A percentile compares a stretch with the other conserved stretches of the same genome.
Conservation (phyloP, 139 green algal species). For the Chlorella sp. region DNA sequence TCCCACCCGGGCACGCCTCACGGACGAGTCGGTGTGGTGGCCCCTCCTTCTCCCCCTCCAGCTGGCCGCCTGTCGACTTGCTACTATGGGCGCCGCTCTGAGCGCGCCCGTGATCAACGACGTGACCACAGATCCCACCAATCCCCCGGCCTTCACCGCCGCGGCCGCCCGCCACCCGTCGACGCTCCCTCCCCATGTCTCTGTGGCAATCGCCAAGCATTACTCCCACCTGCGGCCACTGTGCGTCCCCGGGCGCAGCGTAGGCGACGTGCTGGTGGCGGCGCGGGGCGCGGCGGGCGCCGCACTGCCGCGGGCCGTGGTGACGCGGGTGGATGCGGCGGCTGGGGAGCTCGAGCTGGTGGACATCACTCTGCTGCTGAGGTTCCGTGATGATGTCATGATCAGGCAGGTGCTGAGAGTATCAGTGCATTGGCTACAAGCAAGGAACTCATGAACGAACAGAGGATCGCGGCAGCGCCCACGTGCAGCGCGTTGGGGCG, state of each 20-base stretch:
- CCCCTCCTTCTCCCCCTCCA: too few relatives aligned
- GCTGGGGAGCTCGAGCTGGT: slow-evolving; percentile 42
- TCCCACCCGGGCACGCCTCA: too few relatives aligned
- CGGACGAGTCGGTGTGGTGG: too few relatives aligned
- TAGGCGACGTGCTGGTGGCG: slow-evolving; percentile 13
- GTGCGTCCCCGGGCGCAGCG: neutral
- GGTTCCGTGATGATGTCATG: slow-evolving; percentile 56
- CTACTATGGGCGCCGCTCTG: slow-evolving; percentile 6
- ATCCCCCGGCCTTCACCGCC: neutral
- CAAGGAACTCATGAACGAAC: neutral
- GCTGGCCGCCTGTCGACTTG: too few relatives aligned
- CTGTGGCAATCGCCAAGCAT: slow-evolving; percentile 26
- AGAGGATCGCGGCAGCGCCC: neutral
- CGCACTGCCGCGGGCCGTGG: slow-evolving; percentile 35
- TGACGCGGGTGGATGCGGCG: slow-evolving; percentile 28
- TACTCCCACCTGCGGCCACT: slow-evolving; percentile 48
- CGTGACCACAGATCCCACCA: slow-evolving; percentile 12
- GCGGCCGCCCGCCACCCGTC: neutral
- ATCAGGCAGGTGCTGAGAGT: slow-evolving; percentile 1
- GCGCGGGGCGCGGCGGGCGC: slow-evolving; percentile 19
- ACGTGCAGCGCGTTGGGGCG: neutral
- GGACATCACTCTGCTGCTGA: slow-evolving; percentile 43
- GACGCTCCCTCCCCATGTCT: slow-evolving; percentile 33
- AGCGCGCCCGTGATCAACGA: slow-evolving; percentile 29
- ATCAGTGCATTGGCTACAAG: neutral